A percentile compares a stretch with the other conserved stretches of the same genome.
phyloP scores from a whole-genome alignment of 2,329 filamentous ascomycete genomes.

The Aureobasidium sp. region DNA sequence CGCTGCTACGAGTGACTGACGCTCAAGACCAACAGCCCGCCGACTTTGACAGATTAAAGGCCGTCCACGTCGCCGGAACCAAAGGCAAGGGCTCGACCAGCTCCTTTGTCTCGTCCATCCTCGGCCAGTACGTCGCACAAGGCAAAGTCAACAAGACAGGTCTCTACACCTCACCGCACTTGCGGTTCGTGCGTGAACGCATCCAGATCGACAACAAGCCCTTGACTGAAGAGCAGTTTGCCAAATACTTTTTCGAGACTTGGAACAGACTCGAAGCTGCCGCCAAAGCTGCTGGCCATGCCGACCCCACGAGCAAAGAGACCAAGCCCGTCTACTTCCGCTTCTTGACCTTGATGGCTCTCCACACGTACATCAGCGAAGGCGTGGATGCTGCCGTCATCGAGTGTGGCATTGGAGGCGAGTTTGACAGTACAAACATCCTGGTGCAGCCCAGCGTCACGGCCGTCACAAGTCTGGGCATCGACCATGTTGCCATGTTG shows the following conservation, averaged over 20 bases:
- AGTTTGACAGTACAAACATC: conserved; percentile 88
- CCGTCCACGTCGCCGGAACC: conserved; percentile 81
- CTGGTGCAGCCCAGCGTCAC: conserved; percentile 60
- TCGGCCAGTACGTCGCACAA: conserved; percentile 50
- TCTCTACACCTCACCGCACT: conserved; percentile 77
- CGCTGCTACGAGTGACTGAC: conserved; percentile 5
- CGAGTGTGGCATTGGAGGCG: conserved; percentile 89
- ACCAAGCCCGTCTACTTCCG: conserved; percentile 88
- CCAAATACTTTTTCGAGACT: conserved; percentile 71
- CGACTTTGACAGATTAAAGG: conserved; percentile 50
- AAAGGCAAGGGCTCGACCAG: conserved; percentile 91
- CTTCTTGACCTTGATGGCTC: conserved; percentile 78
- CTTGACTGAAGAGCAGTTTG: conserved; percentile 59
- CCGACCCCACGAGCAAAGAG: conserved; percentile 39
- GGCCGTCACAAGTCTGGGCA: conserved; percentile 70
- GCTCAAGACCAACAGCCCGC: conserved; percentile 40
- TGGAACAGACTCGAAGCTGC: conserved; percentile 59
- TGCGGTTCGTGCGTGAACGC: conserved; percentile 73
- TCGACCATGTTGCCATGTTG: conserved; percentile 76
- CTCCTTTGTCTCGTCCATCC: conserved; percentile 70
- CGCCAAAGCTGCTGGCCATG: conserved; percentile 41
- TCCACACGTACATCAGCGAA: conserved; percentile 71
- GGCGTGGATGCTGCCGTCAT: conserved; percentile 71
- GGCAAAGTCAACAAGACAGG: conserved; percentile 50
- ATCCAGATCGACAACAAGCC: conserved; percentile 71